Evolutionary conservation across 2,329 filamentous ascomycete species (phyloP), one percentile per base, ranked within the genome.

Genomic region (Zymoseptoria brevis): DNA sequence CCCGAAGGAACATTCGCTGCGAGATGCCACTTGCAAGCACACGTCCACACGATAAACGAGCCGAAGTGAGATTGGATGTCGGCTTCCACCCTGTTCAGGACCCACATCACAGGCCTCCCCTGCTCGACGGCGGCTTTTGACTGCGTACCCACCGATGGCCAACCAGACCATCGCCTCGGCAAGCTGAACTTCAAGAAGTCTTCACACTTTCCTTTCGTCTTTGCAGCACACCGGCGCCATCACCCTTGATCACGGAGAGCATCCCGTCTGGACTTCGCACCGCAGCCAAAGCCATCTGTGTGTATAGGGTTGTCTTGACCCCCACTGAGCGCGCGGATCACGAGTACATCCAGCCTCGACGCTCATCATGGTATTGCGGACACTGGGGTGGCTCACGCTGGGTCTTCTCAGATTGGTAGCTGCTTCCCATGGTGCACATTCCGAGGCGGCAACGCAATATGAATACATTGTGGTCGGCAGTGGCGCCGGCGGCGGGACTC

Each of bases 381-480:
- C 35, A 16, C 6, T 45, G 35, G 16, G 16, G 16, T 45, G 35
- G 50, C 13, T 51, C 50, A 5, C 50, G 19, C 22, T 51, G 50
- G 50, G 50, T 51, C 50, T 51, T 11, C 16, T 51, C n/a, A 8
- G 19, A 11, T 24, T 51, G 19, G 50, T 16, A 51, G 50, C 50
- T 13, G 50, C 50, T 19, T 21, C 50, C 8, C 50, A 16, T 11
- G 50, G 16, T 11, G 50, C 50, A 21, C n/a, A 51, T 11, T 24
- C 50, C 4, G 11, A 24, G 13, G 19, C 8, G 19, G 50, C 19
- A 51, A 51, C 8, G 8, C 22, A 55, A 19, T 64, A 61, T 22
- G 83, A 86, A 60, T 86, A 83, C 71, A 75, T 86, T 30, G 77
- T 86, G 7, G 81, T 86, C 41, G 83, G 83, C 8, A 82, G 80